Percentiles rank a stretch among this genome's conserved stretches.
Evolutionary conservation across 371 early-diverging fungal genomes (phyloP).

Genomic region (Ordospora pajunii): DNA sequence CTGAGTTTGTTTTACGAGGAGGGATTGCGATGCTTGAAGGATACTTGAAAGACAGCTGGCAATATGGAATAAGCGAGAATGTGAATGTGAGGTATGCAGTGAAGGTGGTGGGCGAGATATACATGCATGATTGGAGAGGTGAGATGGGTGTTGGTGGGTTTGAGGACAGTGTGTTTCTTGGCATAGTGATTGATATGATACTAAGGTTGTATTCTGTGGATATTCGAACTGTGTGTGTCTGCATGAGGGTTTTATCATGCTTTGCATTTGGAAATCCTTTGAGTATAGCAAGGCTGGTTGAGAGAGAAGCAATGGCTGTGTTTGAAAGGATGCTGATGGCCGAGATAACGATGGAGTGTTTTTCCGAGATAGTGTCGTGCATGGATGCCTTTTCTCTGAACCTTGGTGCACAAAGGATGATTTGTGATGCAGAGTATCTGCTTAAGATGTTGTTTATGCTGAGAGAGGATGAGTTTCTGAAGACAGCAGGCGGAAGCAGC

Average conservation of each 20-base stretch:
- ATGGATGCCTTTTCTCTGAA: constrained; percentile 5
- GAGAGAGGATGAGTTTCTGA: neutral
- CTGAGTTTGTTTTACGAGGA: neutral
- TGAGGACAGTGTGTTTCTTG: neutral
- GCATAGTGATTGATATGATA: neutral
- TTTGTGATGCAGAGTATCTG: neutral
- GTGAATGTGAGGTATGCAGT: neutral
- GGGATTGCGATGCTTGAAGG: neutral
- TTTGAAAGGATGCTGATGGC: neutral
- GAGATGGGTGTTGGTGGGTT: neutral
- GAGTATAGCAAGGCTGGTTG: neutral
- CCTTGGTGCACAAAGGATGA: neutral
- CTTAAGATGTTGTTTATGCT: neutral
- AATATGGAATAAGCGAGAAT: neutral
- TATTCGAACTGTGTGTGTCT: neutral
- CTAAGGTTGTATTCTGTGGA: neutral
- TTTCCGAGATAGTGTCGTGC: neutral
- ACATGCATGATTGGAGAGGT: neutral
- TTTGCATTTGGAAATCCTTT: neutral
- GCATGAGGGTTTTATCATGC: neutral
- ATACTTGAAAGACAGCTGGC: neutral
- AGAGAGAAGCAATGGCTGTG: neutral
- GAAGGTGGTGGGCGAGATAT: neutral
- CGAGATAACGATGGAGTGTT: neutral
- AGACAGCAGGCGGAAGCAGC: neutral